Evolutionary conservation across 1,284 basidiomycete species (phyloP), one percentile per base, ranked within the genome.

Genomic region (Leccinum griseonigrum): DNA sequence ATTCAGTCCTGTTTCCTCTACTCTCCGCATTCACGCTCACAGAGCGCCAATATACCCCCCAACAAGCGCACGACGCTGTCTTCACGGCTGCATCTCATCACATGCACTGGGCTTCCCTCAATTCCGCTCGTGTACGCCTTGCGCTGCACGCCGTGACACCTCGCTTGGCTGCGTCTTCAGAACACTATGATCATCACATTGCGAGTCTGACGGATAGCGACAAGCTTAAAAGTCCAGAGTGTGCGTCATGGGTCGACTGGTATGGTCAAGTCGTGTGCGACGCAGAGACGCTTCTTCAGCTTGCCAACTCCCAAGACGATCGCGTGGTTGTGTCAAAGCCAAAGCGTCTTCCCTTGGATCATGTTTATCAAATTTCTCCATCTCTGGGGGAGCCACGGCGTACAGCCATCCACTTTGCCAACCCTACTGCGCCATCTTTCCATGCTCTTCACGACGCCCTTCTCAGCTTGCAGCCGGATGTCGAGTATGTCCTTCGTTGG

Each of bases 201-300:
- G 74, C 68, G 56, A 61, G 75, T n/a, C 74, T 74, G 2, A 60
- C 63, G 6, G 74, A 76, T 11, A 71, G 71, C 18, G 67, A 65
- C 60, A 65, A 50, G 22, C 65, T 71, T 38, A 29, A 46, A 16
- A 60, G n/a, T 14, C 60, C 62, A 16, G 60, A 67, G 6, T 95
- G 94, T 70, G 85, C 81, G 1, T 89, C 88, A 18, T 97, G 94
- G 94, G 88, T 96, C 3, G 91, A 95, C 63, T 95, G 92, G 90
- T 88, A 90, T 67, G 92, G 92, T 0, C 77, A 86, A 61, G 81
- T 86, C 16, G 85, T 91, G 10, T 97, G 94, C 71, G 86, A 87
- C 59, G 81, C 84, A 3, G 85, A 90, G 48, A 83, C 79, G 3
- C 78, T 95, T 56, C 79, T 78, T 51, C 79, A 76, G 52, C 78